These are phyloP conservation scores for Claviceps maximensis DNA, from an alignment of 2,329 filamentous ascomycete species.

Conservation along the genomic window DNA sequence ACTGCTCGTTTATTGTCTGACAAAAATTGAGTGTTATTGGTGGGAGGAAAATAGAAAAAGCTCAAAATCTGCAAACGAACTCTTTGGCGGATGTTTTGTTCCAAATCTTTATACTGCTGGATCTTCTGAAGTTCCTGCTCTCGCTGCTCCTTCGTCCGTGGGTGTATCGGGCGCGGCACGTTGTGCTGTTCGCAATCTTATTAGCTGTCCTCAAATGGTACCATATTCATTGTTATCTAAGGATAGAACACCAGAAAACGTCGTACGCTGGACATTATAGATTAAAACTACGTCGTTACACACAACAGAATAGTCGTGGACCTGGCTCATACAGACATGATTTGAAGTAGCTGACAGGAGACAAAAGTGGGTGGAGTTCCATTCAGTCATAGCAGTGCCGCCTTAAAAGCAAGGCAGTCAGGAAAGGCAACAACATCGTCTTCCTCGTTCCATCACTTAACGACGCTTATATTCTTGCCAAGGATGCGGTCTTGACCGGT, in stretches of 20 bases:
- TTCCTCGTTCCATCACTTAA: too few species aligned
- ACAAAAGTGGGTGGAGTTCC: neutral
- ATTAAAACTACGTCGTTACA: neutral
- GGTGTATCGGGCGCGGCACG: conserved; percentile 49
- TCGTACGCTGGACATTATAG: neutral
- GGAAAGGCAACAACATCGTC: too few species aligned
- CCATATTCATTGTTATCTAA: neutral
- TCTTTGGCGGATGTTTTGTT: conserved; percentile 41
- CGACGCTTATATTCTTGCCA: too few species aligned
- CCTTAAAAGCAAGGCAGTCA: too few species aligned
- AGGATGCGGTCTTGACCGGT: too few species aligned
- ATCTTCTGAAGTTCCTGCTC: conserved; percentile 60
- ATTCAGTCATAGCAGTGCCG: neutral
- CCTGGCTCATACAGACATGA: neutral
- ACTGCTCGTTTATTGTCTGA: neutral
- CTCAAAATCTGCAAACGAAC: neutral
- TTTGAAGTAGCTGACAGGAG: neutral
- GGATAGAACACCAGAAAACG: neutral
- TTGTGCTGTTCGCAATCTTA: conserved; percentile 34
- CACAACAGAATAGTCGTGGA: neutral
- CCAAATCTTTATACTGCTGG: conserved; percentile 54
- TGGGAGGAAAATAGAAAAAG: neutral
- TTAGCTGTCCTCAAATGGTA: neutral
- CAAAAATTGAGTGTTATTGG: neutral
- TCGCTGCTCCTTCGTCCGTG: conserved; percentile 50